Conservation (phyloP, 495 filamentous ascomycete genomes). For the Hypoxylon intermedium region DNA sequence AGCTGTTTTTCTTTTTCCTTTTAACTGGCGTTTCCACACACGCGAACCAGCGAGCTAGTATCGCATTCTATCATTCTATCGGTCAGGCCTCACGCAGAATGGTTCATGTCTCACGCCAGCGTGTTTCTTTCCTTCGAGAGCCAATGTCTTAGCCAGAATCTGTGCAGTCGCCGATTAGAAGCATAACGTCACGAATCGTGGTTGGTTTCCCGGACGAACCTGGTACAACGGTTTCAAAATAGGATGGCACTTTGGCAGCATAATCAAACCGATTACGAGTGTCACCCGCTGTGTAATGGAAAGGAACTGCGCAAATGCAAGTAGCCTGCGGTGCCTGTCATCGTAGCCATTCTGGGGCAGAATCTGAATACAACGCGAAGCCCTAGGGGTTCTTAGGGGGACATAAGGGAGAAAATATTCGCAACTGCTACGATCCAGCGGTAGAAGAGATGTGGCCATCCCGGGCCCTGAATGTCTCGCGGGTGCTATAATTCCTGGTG, state of each 20-base stretch:
- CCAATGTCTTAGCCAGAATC: background rate
- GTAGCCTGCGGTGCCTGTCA: conserved; percentile 20
- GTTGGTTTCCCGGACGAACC: conserved; percentile 35
- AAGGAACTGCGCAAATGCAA: conserved; percentile 12
- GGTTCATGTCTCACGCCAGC: conserved; percentile 22
- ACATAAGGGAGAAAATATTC: conserved; percentile 9
- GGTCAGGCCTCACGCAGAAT: conserved; percentile 11
- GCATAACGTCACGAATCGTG: conserved; percentile 2
- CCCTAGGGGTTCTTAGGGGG: background rate
- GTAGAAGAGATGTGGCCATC: too few relatives aligned
- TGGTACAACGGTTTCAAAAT: conserved; percentile 32
- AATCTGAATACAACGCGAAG: background rate
- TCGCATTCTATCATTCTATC: conserved; percentile 3
- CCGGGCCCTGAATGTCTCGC: too few relatives aligned
- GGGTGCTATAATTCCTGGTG: too few relatives aligned
- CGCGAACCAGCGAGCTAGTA: conserved; percentile 6
- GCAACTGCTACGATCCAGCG: too few relatives aligned
- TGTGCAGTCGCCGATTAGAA: conserved; percentile 17
- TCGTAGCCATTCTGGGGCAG: background rate
- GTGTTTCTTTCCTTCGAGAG: conserved; percentile 5
- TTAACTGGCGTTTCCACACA: background rate
- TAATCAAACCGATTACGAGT: conserved; percentile 6
- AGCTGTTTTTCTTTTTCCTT: background rate
- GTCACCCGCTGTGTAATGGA: conserved; percentile 8
- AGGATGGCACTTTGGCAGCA: conserved; percentile 16